Percentiles rank a stretch among this genome's conserved stretches.
Evolutionary conservation across 371 early-diverging fungal species (phyloP).

Genomic region (Syncephalastrum contaminatum): DNA sequence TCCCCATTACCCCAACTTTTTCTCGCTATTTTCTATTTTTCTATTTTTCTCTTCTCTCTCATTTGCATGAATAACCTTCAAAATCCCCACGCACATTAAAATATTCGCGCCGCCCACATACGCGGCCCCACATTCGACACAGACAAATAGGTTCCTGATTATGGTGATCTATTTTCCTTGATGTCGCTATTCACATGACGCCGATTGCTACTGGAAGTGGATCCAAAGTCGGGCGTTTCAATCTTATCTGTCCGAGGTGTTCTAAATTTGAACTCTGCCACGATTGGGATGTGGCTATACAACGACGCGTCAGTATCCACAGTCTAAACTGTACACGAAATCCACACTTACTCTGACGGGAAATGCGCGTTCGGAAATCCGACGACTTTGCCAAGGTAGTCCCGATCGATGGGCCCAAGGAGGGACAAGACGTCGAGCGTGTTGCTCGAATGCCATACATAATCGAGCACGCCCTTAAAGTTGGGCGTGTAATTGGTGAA

Average conservation of each 20-base stretch:
- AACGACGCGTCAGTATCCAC: constrained; percentile 2
- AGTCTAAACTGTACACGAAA: constrained; percentile 21
- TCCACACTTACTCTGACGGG: constrained; percentile 88
- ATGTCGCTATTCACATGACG: too few relatives aligned
- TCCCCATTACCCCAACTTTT: too few relatives aligned
- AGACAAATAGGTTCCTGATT: too few relatives aligned
- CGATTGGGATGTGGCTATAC: constrained; percentile 56
- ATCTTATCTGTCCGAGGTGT: too few relatives aligned
- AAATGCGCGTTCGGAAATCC: constrained; percentile 96
- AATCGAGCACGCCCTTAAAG: constrained; percentile 95
- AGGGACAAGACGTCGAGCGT: constrained; percentile 80
- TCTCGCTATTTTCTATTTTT: constrained; percentile 1
- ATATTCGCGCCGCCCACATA: background rate
- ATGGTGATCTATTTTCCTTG: constrained; percentile 6
- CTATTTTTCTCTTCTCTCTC: too few relatives aligned
- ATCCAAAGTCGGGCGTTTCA: too few relatives aligned
- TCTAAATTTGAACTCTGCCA: constrained; percentile 24
- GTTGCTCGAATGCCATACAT: constrained; percentile 91
- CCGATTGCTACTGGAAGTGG: too few relatives aligned
- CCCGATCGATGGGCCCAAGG: constrained; percentile 82
- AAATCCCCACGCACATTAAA: constrained; percentile 11
- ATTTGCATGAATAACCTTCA: too few relatives aligned
- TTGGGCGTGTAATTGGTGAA: constrained; percentile 96
- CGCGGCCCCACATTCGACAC: too few relatives aligned
- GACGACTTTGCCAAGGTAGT: constrained; percentile 75